Evolutionary conservation across 2,329 filamentous ascomycete species (phyloP), one percentile per base, ranked within the genome.

Genomic region (Talaromyces piceae): DNA sequence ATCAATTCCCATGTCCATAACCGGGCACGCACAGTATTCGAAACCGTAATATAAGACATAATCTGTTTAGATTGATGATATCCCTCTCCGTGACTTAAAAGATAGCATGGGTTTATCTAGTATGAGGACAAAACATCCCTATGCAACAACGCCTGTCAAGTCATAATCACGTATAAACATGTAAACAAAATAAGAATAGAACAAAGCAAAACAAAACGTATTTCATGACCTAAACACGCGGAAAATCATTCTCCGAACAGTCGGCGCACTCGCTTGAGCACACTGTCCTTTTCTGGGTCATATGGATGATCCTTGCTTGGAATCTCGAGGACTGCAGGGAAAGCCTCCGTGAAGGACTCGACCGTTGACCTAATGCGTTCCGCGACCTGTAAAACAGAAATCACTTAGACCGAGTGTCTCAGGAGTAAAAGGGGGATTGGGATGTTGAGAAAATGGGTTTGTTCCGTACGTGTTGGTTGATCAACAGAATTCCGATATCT

Each of bases 281-380:
- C 91, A 66, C 91, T 97, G 70, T 98, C 93, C 77, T 98, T 98
- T 73, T 98, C 93, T 0, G 93, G 93, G 63, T 98, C 91, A 67
- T 98, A 98, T 2, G 93, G 93, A 69, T 98, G 93, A 69, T 98
- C 93, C 78, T 98, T 98, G 74, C 89, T 95, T 22, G 93, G 93
- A 55, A 98, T 97, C 72, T 98, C 93, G 52, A 98, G 82, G 50
- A 98, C 80, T 20, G 90, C 86, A n/a, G 93, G 93, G 73, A 98
- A 98, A 4, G 93, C 91, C 46, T 91, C 88, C 18, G 89, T 91
- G 73, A 95, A 96, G 31, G 82, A 83, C 70, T 98, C 93, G 60
- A 98, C 86, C 55, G 85, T 83, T 67, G 91, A 81, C 69, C 93
- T 83, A 80, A 98, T 98, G 67, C 83, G 83, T 68, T 98, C 93